phyloP scores from a whole-genome alignment of 2,329 filamentous ascomycete species.

The Neospermospora avenae region DNA sequence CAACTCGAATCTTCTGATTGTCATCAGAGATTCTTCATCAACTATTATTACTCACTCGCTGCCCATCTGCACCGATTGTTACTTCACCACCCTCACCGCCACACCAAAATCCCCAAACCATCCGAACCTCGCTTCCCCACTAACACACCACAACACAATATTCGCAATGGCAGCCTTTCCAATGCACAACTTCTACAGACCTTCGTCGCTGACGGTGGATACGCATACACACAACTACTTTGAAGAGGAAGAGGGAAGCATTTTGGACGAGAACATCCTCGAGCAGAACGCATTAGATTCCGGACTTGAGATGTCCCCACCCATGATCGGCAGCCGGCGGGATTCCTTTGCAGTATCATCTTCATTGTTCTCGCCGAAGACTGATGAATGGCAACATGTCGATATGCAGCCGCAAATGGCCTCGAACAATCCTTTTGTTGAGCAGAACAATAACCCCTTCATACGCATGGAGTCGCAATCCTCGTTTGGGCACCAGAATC shows the following conservation, averaged over 20 bases:
- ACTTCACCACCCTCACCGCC: constrained; percentile 25
- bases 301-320: constrained; percentile 59
- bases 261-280: constrained; percentile 59
- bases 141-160: constrained; percentile 13
- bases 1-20: constrained; percentile 1
- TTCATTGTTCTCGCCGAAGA: constrained; percentile 62
- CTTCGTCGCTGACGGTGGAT: constrained; percentile 34
- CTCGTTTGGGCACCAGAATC: constrained; percentile 31
- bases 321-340: constrained; percentile 59
- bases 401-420: constrained; percentile 51
- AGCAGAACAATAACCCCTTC: constrained; percentile 60
- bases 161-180: constrained; percentile 32
- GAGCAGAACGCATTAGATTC: constrained; percentile 59
- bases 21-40: constrained; percentile 7
- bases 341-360: constrained; percentile 60
- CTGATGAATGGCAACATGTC: constrained; percentile 60
- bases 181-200: constrained; percentile 35
- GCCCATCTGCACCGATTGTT: constrained; percentile 2
- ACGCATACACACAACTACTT: constrained; percentile 48
- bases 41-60: background rate
- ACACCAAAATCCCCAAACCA: constrained; percentile 13
- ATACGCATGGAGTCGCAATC: constrained; percentile 54
- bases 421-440: constrained; percentile 62
- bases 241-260: constrained; percentile 58
- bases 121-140: constrained; percentile 25